Base-by-base conservation (phyloP, 2,329 filamentous ascomycete species). In the Pseudomassariella vexata region DNA sequence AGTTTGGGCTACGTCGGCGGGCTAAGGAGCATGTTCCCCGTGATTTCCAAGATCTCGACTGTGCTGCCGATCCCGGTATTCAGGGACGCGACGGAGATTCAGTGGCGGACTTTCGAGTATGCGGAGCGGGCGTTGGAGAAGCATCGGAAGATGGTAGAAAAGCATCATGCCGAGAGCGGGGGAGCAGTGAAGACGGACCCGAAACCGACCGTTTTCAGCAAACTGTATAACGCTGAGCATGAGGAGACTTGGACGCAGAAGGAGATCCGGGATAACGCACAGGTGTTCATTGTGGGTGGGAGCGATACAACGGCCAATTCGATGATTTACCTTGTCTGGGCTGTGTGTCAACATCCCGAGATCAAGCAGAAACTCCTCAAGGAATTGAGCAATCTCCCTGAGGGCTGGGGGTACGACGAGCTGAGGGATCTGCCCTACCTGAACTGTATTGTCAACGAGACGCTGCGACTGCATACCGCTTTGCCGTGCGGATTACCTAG, bases 251-350 rank as follows among this genome's bases (percentile, higher is more conserved):
- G 40, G 28, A 40, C 40, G 6, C 41, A 39, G 8, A 15, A 42
- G 2, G 63, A 70, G 16, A 52, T 69, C 2, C 35, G 44, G 4
- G 40, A 45, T 11, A 61, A 69, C 27, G 66, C 67, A 0, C 51
- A 38, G 38, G 5, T 36, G 8, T 48, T 47, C 25, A 47, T 50
- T 26, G 34, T 67, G 5, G 71, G 68, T 1, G 70, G 70, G 2
- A 68, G 58, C 22, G 69, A 73, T 35, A 75, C 70, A 0, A 73
- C 70, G 6, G 62, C 69, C 1, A 56, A 60, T 9, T 65, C 66
- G 0, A 37, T 74, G 25, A 73, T 68, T 0, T 73, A 70, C 35
- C 46, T 68, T 0, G 42, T 63, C 5, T 72, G 61, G 60, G 42
- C 49, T 5, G 46, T 65, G 7, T 59, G 53, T 30, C 38, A 43